Evolutionary conservation across 495 filamentous ascomycete genomes (phyloP).

Genomic region (Acidiella bohemica): DNA sequence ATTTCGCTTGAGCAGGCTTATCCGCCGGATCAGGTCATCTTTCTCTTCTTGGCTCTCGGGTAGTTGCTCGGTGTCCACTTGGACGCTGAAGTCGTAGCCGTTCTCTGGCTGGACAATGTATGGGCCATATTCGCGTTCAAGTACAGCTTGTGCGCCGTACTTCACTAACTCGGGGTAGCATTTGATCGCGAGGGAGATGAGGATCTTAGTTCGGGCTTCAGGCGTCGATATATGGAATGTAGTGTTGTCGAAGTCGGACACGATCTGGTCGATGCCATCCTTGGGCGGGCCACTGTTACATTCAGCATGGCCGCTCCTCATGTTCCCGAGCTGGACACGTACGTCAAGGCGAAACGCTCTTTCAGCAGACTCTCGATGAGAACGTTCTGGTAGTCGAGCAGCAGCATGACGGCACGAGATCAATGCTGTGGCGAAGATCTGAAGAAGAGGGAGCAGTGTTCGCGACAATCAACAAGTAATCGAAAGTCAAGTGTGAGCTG

Average conservation of each 20-base stretch:
- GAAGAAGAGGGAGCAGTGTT: too few species aligned
- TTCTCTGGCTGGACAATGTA: conserved; percentile 78
- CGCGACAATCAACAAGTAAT: too few species aligned
- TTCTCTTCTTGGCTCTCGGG: conserved; percentile 64
- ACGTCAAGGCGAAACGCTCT: conserved; percentile 61
- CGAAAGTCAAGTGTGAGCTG: too few species aligned
- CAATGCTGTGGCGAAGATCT: background rate
- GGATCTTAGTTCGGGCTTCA: conserved; percentile 78
- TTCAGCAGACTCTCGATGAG: conserved; percentile 90
- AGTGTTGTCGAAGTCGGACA: conserved; percentile 95
- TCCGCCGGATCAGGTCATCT: conserved; percentile 70
- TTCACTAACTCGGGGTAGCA: conserved; percentile 85
- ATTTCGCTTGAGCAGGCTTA: conserved; percentile 87
- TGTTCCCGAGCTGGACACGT: too few species aligned
- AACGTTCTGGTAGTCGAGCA: conserved; percentile 98
- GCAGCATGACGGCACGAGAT: conserved; percentile 49
- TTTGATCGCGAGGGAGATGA: conserved; percentile 83
- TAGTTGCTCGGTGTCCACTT: conserved; percentile 74
- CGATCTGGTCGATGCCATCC: conserved; percentile 95
- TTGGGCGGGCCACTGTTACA: too few species aligned
- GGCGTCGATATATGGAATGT: conserved; percentile 96
- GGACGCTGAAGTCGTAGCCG: conserved; percentile 88
- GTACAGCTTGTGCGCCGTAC: conserved; percentile 81
- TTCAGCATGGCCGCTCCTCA: too few species aligned
- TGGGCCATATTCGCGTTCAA: conserved; percentile 84